These are phyloP conservation scores for Cornus kousa DNA, from an alignment of 148 eudicot species.

Conservation along the genomic window DNA sequence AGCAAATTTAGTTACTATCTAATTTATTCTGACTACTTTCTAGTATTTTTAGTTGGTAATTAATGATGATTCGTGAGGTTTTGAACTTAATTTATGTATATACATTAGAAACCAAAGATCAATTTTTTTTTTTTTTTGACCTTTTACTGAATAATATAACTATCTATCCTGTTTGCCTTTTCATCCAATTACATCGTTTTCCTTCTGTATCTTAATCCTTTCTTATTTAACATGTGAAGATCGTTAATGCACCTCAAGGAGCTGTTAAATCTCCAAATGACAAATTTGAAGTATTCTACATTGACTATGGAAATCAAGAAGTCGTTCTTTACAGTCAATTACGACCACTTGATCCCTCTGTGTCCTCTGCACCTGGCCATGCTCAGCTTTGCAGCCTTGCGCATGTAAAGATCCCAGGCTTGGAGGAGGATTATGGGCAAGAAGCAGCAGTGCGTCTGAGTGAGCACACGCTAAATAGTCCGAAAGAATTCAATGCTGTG, in stretches of 20 bases:
- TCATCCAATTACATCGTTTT: not conserved
- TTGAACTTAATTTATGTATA: not conserved
- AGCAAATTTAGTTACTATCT: no score
- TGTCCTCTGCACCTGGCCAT: conserved; percentile 59
- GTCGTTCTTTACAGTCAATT: conserved; percentile 59
- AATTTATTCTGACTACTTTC: not conserved
- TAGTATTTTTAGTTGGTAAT: no score
- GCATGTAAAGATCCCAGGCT: conserved; percentile 66
- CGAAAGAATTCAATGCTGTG: conserved; percentile 70
- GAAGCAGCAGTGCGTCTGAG: conserved; percentile 76
- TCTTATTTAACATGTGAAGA: conserved; percentile 19
- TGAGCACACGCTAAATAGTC: conserved; percentile 44
- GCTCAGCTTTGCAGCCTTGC: conserved; percentile 93
- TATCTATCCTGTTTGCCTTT: not conserved
- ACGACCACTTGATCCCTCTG: conserved; percentile 69
- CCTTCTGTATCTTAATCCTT: not conserved
- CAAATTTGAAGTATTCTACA: conserved; percentile 83
- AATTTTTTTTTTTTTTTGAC: no score
- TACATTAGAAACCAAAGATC: not conserved
- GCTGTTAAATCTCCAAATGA: conserved; percentile 59
- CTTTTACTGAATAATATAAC: no score
- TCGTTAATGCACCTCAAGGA: conserved; percentile 71
- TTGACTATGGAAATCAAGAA: conserved; percentile 97
- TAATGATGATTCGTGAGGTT: not conserved
- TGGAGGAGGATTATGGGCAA: conserved; percentile 84